phyloP scores from a whole-genome alignment of 768 basidiomycete species.

The Phanerochaete carnosa region DNA sequence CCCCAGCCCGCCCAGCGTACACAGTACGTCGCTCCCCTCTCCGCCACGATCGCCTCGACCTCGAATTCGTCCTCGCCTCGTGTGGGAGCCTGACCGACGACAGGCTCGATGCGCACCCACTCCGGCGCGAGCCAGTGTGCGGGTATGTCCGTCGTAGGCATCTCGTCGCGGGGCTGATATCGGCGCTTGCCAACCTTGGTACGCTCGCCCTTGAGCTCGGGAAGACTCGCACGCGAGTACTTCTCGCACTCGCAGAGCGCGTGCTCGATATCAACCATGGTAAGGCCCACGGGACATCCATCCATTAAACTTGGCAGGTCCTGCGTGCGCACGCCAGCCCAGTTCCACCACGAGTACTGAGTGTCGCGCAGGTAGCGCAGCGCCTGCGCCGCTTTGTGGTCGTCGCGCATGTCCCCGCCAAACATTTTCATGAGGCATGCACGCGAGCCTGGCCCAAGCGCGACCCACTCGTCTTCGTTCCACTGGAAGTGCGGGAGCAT shows the following conservation, averaged over 20 bases:
- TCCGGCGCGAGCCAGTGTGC: conserved; percentile 3
- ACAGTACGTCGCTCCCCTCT: conserved; percentile 12
- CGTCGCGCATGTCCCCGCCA: conserved; percentile 33
- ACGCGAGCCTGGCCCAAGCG: conserved; percentile 62
- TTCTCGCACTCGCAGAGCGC: conserved; percentile 78
- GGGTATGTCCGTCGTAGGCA: not conserved
- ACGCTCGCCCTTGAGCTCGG: conserved; percentile 33
- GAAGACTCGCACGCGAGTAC: conserved; percentile 60
- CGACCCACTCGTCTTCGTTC: conserved; percentile 65
- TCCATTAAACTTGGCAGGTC: conserved; percentile 22
- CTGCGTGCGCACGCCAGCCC: conserved; percentile 38
- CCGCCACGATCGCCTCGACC: conserved; percentile 21
- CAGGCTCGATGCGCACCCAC: not conserved
- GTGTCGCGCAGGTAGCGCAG: conserved; percentile 61
- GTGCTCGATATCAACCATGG: conserved; percentile 76
- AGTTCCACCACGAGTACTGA: conserved; percentile 59
- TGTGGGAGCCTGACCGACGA: conserved; percentile 10
- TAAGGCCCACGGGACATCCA: conserved; percentile 29
- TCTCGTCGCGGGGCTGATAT: not conserved
- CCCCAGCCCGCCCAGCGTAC: conserved; percentile 22
- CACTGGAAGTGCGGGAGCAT: conserved; percentile 47
- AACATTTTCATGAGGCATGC: conserved; percentile 73
- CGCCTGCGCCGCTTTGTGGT: conserved; percentile 48
- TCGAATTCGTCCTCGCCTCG: conserved; percentile 17
- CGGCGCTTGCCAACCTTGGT: conserved; percentile 28